phyloP scores from a whole-genome alignment of 345 rosid genomes.

The Salix brachista region DNA sequence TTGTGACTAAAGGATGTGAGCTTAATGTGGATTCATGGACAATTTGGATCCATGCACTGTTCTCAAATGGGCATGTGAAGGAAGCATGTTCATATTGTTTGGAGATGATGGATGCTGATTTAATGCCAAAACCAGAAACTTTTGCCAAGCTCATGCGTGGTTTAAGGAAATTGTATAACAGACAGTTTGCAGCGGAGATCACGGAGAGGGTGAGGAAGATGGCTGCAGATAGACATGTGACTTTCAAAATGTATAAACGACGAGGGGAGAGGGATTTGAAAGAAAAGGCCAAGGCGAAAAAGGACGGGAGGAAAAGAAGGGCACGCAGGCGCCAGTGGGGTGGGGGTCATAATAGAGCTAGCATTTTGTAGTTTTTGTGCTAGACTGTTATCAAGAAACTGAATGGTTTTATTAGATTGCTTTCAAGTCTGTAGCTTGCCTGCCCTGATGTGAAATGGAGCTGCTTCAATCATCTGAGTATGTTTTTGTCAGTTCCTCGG shows the following conservation, averaged over 20 bases:
- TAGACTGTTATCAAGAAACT: not conserved
- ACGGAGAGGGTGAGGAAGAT: slow-evolving; percentile 89
- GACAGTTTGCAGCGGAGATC: slow-evolving; percentile 75
- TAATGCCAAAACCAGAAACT: slow-evolving; percentile 85
- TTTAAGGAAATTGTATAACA: slow-evolving; percentile 63
- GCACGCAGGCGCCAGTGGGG: slow-evolving; percentile 25
- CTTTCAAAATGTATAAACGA: slow-evolving; percentile 89
- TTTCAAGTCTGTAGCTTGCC: not conserved
- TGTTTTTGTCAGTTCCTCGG: too few relatives aligned
- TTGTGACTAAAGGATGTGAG: slow-evolving; percentile 63
- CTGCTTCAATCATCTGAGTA: too few relatives aligned
- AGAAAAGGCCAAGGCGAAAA: slow-evolving; percentile 53
- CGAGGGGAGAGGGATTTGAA: slow-evolving; percentile 72
- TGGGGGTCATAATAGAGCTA: slow-evolving; percentile 5
- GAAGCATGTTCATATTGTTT: slow-evolving; percentile 82
- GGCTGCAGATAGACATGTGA: slow-evolving; percentile 73
- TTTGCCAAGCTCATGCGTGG: slow-evolving; percentile 87
- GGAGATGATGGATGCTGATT: slow-evolving; percentile 86
- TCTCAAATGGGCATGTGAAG: slow-evolving; percentile 73
- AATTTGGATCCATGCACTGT: slow-evolving; percentile 88
- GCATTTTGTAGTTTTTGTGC: slow-evolving; percentile 1
- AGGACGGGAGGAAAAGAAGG: slow-evolving; percentile 56
- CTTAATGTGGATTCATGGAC: slow-evolving; percentile 75
- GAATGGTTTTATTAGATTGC: not conserved
- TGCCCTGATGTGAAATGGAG: not conserved